Conservation (phyloP, 345 rosid genomes). For the Ceriops tagal region DNA sequence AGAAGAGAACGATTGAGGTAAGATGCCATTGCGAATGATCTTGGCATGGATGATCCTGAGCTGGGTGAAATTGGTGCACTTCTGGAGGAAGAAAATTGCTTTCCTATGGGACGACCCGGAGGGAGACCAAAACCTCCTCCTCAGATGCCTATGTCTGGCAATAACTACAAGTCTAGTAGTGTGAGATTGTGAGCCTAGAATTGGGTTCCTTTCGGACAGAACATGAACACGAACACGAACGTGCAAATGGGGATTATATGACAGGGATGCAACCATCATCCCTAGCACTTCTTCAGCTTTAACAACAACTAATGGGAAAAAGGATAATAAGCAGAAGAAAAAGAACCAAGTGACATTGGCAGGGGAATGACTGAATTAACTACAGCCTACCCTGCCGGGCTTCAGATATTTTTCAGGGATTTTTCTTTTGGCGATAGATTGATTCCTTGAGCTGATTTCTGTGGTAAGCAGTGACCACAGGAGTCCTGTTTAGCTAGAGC, state of each 20-base stretch:
- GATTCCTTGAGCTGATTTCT: too few species aligned
- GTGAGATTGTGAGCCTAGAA: conserved; percentile 3
- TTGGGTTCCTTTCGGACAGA: conserved; percentile 12
- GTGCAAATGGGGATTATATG: conserved; percentile 10
- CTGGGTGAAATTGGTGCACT: conserved; percentile 44
- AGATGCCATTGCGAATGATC: conserved; percentile 46
- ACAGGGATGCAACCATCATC: conserved; percentile 35
- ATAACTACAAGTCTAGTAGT: too few species aligned
- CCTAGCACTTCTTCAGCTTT: too few species aligned
- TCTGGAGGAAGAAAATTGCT: conserved; percentile 41
- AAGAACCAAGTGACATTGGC: too few species aligned
- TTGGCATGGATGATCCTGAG: conserved; percentile 56
- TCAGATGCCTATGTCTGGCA: neutral
- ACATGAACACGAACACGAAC: conserved; percentile 14
- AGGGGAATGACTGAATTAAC: too few species aligned
- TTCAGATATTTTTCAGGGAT: too few species aligned
- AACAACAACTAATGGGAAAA: too few species aligned
- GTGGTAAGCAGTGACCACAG: too few species aligned
- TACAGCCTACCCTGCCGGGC: too few species aligned
- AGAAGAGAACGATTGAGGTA: conserved; percentile 16
- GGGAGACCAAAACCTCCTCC: conserved; percentile 28
- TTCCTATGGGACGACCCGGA: conserved; percentile 1
- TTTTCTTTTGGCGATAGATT: too few species aligned
- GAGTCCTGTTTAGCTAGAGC: too few species aligned
- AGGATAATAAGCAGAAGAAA: too few species aligned